phyloP scores from a whole-genome alignment of 768 basidiomycete species.

The Pisolithus albus region DNA sequence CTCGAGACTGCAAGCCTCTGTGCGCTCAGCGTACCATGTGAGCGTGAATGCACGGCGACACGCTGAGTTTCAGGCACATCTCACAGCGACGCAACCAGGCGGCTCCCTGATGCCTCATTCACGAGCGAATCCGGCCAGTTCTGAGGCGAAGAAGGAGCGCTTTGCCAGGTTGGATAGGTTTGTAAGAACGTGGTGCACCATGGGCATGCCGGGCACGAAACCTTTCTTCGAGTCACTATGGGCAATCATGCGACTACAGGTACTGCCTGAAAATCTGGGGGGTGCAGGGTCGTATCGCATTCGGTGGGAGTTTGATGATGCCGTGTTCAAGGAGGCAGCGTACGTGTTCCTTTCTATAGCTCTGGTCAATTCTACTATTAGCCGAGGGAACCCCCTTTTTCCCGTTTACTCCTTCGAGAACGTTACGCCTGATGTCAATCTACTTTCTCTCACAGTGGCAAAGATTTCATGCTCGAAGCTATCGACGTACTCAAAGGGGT shows the following conservation, averaged over 20 bases:
- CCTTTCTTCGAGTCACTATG: slow-evolving; percentile 68
- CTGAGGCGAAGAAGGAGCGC: slow-evolving; percentile 68
- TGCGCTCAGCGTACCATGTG: slow-evolving; percentile 79
- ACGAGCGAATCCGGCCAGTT: slow-evolving; percentile 56
- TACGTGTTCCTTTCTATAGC: slow-evolving; percentile 38
- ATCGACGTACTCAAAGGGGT: slow-evolving; percentile 88
- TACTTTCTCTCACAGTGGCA: slow-evolving; percentile 52
- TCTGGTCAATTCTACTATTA: background rate
- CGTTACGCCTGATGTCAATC: background rate
- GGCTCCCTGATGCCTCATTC: slow-evolving; percentile 72
- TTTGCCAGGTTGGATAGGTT: slow-evolving; percentile 71
- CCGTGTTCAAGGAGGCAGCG: slow-evolving; percentile 91
- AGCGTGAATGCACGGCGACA: slow-evolving; percentile 68
- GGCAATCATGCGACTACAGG: slow-evolving; percentile 76
- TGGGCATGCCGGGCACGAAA: slow-evolving; percentile 83
- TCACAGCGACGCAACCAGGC: slow-evolving; percentile 72
- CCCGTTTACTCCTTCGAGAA: background rate
- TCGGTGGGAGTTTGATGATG: slow-evolving; percentile 91
- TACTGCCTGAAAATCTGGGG: slow-evolving; percentile 71
- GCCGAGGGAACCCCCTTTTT: background rate
- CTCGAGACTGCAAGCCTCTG: slow-evolving; percentile 78
- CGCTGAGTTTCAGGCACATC: slow-evolving; percentile 81
- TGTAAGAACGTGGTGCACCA: slow-evolving; percentile 74
- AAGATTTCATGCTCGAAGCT: slow-evolving; percentile 91
- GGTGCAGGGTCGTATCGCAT: slow-evolving; percentile 70